Evolutionary conservation across 202 grass and related monocot genomes (phyloP).

Genomic region (Panicum virgatum): DNA sequence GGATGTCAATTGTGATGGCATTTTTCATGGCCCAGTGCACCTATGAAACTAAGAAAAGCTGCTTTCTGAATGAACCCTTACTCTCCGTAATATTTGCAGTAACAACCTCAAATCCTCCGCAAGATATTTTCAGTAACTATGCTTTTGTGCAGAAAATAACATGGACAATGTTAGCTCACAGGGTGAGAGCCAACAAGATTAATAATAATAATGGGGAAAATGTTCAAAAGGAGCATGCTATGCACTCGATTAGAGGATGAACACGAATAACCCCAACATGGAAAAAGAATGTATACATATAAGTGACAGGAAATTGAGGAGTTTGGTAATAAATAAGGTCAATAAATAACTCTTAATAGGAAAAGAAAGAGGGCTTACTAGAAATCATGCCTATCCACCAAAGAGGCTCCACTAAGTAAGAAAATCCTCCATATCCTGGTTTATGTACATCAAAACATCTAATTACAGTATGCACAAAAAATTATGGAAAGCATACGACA

Average conservation of each 20-base stretch:
- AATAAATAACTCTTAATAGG: conserved; percentile 15
- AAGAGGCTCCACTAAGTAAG: conserved; percentile 84
- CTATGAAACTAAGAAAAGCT: neutral
- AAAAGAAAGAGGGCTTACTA: conserved; percentile 53
- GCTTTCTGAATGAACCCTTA: neutral
- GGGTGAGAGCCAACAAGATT: neutral
- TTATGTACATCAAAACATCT: conserved; percentile 29
- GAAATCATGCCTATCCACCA: conserved; percentile 95
- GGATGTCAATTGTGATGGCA: neutral
- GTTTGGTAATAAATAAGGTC: neutral
- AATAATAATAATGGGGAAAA: conserved; percentile 3
- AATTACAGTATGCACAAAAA: conserved; percentile 16
- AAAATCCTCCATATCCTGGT: conserved; percentile 80
- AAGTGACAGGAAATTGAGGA: neutral
- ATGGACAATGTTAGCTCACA: neutral
- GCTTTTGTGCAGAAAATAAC: neutral
- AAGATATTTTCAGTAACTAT: neutral
- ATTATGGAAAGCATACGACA: neutral
- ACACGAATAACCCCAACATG: neutral
- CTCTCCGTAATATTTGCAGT: neutral
- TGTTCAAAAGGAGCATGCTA: conserved; percentile 8
- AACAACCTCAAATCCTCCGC: conserved; percentile 10
- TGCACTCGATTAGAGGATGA: neutral
- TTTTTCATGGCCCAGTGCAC: neutral
- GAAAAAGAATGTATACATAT: neutral